Conservation (phyloP, 345 rosid genomes). For the Passiflora organensis region DNA sequence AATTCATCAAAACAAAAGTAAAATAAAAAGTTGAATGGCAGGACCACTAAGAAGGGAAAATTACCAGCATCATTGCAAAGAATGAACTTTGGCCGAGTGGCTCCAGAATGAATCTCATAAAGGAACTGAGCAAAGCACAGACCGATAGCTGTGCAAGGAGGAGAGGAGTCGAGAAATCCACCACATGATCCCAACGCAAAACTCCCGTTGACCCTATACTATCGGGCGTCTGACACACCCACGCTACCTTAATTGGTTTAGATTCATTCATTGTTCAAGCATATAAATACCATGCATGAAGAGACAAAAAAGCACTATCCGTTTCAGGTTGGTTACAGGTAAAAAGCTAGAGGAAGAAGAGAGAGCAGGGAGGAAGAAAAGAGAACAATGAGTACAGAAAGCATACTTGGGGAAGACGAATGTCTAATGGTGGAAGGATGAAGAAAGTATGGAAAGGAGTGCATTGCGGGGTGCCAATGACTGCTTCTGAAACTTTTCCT, state of each 20-base stretch:
- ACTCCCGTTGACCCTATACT: background rate
- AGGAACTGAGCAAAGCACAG: constrained; percentile 3
- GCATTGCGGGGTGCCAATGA: too few relatives aligned
- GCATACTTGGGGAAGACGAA: too few relatives aligned
- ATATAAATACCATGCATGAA: too few relatives aligned
- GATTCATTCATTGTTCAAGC: background rate
- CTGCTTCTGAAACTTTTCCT: too few relatives aligned
- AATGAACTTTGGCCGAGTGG: constrained; percentile 26
- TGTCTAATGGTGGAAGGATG: too few relatives aligned
- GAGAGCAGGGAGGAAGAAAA: too few relatives aligned
- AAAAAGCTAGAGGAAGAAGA: too few relatives aligned
- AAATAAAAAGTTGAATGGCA: background rate
- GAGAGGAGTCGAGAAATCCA: background rate
- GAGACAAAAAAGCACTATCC: too few relatives aligned
- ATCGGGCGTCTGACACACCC: background rate
- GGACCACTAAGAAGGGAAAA: background rate
- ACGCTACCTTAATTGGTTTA: background rate
- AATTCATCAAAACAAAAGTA: background rate
- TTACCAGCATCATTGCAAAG: constrained; percentile 23
- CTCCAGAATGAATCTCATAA: constrained; percentile 14
- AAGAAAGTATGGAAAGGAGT: too few relatives aligned
- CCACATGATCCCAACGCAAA: constrained; percentile 6
- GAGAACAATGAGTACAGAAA: too few relatives aligned
- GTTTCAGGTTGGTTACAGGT: too few relatives aligned
- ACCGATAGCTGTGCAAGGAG: constrained; percentile 14